A percentile compares a stretch with the other conserved stretches of the same genome.
These are phyloP conservation scores for Macrolepiota dolichaula DNA, from an alignment of 768 basidiomycete genomes.

Conservation along the genomic window DNA sequence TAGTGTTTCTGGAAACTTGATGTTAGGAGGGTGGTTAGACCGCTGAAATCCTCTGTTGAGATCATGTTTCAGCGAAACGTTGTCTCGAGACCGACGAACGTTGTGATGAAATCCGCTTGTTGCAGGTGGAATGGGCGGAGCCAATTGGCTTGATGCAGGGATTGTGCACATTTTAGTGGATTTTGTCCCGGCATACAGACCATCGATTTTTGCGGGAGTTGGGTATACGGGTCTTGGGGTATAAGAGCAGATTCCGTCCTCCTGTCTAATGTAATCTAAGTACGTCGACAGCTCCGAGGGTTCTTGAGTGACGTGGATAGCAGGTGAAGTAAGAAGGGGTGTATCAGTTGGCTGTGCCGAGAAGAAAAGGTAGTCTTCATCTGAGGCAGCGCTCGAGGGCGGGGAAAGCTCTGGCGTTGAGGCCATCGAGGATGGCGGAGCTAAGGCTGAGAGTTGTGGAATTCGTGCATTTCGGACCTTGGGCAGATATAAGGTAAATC, in stretches of 20 bases:
- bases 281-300: neutral
- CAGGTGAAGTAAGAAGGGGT: neutral
- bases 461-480: neutral
- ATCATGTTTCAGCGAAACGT: neutral
- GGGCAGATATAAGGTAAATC: neutral
- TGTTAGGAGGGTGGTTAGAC: neutral
- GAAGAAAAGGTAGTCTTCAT: neutral
- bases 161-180: neutral
- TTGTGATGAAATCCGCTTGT: neutral
- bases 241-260: neutral
- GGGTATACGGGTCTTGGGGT: constrained; percentile 2
- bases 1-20: constrained; percentile 4
- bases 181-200: no score
- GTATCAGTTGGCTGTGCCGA: neutral
- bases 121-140: neutral
- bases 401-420: neutral
- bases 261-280: neutral
- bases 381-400: neutral
- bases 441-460: neutral
- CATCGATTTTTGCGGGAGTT: no score
- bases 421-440: neutral
- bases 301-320: neutral
- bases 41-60: neutral
- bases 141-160: neutral
- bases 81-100: neutral